A percentile compares a stretch with the other conserved stretches of the same genome.
phyloP scores from a whole-genome alignment of 169 alveolate species.

The Plasmodium falciparum region DNA sequence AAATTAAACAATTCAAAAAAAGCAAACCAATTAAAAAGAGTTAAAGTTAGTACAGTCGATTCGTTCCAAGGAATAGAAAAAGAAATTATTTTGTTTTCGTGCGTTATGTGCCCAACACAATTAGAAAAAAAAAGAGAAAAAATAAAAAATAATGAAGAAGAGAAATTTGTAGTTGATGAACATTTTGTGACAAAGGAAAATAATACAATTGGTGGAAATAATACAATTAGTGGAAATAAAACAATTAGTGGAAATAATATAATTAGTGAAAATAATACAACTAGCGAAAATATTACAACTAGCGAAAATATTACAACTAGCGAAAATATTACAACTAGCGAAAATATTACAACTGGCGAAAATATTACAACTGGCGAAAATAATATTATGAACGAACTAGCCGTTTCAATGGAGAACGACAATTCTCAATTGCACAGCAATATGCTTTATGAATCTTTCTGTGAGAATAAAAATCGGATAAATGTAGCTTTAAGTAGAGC shows the following conservation, averaged over 20 bases:
- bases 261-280: background rate
- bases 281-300: background rate
- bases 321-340: background rate
- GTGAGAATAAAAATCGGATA: constrained; percentile 47
- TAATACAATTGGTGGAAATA: background rate
- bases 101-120: constrained; percentile 11
- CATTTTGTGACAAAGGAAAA: background rate
- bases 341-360: background rate
- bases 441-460: constrained; percentile 15
- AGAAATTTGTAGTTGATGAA: background rate
- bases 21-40: constrained; percentile 4
- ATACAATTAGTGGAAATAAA: background rate
- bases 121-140: background rate
- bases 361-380: background rate
- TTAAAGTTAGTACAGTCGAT: constrained; percentile 75
- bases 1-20: constrained; percentile 22
- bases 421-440: background rate
- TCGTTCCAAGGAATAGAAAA: constrained; percentile 75
- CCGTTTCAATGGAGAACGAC: background rate
- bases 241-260: background rate
- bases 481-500: constrained; percentile 76
- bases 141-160: background rate
- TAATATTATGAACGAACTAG: background rate
- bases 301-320: too few relatives aligned
- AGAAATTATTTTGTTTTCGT: constrained; percentile 54